Conservation (phyloP, 2,329 filamentous ascomycete genomes). For the Tothia fuscella region DNA sequence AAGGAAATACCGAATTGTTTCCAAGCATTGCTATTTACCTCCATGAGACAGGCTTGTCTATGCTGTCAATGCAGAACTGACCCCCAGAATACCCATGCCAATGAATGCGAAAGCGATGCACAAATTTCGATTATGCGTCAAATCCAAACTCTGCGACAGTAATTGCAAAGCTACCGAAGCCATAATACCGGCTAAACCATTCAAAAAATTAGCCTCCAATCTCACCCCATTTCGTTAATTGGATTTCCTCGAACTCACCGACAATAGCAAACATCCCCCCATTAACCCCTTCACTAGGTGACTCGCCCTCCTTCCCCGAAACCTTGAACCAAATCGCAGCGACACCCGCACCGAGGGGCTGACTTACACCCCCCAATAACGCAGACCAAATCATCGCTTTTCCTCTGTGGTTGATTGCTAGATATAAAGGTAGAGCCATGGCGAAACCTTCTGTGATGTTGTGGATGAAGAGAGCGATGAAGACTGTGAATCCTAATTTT, state of each 20-base stretch:
- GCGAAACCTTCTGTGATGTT: constrained; percentile 97
- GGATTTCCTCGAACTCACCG: background rate
- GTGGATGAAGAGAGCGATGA: constrained; percentile 92
- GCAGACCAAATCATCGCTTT: constrained; percentile 78
- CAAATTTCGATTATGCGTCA: constrained; percentile 67
- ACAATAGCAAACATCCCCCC: constrained; percentile 79
- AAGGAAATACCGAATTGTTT: too few relatives aligned
- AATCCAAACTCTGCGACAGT: constrained; percentile 70
- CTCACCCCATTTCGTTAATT: background rate
- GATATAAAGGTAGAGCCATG: constrained; percentile 82
- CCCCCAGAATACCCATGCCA: constrained; percentile 76
- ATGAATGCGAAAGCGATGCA: constrained; percentile 72
- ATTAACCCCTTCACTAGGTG: constrained; percentile 49
- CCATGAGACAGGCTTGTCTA: too few relatives aligned
- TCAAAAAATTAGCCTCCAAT: background rate
- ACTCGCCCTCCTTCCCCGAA: constrained; percentile 39
- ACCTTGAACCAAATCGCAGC: constrained; percentile 79
- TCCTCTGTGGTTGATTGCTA: constrained; percentile 69
- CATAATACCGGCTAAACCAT: constrained; percentile 67
- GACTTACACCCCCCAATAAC: constrained; percentile 71
- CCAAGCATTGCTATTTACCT: too few relatives aligned
- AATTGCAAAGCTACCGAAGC: constrained; percentile 81
- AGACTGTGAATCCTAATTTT: constrained; percentile 75
- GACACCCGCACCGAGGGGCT: constrained; percentile 73
- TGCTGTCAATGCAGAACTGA: constrained; percentile 76